Evolutionary conservation across 1,139 yeast species (phyloP).

Genomic region (Lodderomyces theae): DNA sequence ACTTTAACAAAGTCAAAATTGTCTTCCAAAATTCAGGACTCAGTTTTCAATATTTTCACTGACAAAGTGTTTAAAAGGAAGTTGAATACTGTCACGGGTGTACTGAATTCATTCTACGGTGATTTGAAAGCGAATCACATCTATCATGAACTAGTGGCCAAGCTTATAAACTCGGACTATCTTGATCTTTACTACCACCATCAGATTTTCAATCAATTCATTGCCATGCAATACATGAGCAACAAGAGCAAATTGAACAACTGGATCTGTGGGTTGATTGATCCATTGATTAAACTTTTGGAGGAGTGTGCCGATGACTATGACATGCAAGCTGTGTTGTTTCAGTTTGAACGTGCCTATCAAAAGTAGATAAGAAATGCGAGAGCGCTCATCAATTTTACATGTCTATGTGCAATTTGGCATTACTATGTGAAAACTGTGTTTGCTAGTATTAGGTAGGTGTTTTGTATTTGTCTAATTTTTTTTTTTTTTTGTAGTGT

Average conservation of each 20-base stretch:
- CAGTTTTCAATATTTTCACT: constrained; percentile 11
- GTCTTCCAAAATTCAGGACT: not conserved
- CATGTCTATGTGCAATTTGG: not conserved
- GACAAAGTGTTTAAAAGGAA: constrained; percentile 20
- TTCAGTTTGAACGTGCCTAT: not conserved
- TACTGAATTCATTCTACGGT: constrained; percentile 7
- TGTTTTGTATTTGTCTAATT: not conserved
- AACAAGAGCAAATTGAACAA: constrained; percentile 13
- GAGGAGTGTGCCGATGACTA: constrained; percentile 2
- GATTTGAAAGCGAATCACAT: constrained; percentile 10
- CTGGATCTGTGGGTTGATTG: constrained; percentile 17
- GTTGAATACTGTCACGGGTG: constrained; percentile 13
- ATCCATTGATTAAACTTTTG: constrained; percentile 1
- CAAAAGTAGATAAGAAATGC: not conserved
- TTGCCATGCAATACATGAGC: constrained; percentile 18
- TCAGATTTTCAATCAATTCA: constrained; percentile 22
- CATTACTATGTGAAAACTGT: too few species aligned
- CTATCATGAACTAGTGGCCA: constrained; percentile 11
- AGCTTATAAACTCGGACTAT: not conserved
- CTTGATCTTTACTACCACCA: constrained; percentile 5
- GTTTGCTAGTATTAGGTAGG: not conserved
- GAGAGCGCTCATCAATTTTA: not conserved
- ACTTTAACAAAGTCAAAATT: not conserved
- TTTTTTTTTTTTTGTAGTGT: too few species aligned
- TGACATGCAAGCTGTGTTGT: constrained; percentile 2